Evolutionary conservation across 306 rosid genomes (phyloP).

Genomic region (Cucurbita maxima): DNA sequence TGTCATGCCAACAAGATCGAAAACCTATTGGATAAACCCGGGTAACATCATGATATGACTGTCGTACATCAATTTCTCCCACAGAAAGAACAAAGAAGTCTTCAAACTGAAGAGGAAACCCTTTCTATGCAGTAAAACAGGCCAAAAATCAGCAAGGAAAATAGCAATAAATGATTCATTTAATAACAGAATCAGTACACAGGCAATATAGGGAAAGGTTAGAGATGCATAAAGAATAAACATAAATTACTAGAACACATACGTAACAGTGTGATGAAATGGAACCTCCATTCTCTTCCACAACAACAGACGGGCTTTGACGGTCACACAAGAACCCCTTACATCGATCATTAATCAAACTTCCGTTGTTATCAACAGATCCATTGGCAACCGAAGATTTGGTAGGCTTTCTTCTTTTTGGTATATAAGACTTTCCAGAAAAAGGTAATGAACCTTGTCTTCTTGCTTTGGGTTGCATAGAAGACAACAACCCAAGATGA

Average conservation of each 20-base stretch:
- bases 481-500: constrained; percentile 63
- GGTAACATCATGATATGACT: constrained; percentile 54
- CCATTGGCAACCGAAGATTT: constrained; percentile 42
- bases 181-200: background rate
- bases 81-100: constrained; percentile 76
- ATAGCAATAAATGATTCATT: constrained; percentile 6
- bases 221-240: constrained; percentile 9
- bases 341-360: constrained; percentile 18
- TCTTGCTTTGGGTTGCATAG: constrained; percentile 42
- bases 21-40: constrained; percentile 64
- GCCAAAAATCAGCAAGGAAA: constrained; percentile 22
- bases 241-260: constrained; percentile 19
- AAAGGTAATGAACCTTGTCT: constrained; percentile 37
- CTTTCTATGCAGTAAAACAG: constrained; percentile 48
- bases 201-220: background rate
- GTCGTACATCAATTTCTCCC: constrained; percentile 73
- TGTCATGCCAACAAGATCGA: constrained; percentile 91
- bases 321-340: constrained; percentile 40
- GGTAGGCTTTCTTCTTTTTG: constrained; percentile 58
- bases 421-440: constrained; percentile 29
- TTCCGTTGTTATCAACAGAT: constrained; percentile 41
- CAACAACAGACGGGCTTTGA: constrained; percentile 17
- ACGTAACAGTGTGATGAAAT: constrained; percentile 33
- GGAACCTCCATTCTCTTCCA: constrained; percentile 22
- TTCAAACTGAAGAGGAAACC: constrained; percentile 78